Evolutionary conservation across 148 eudicot genomes (phyloP).

Genomic region (Silene conica): DNA sequence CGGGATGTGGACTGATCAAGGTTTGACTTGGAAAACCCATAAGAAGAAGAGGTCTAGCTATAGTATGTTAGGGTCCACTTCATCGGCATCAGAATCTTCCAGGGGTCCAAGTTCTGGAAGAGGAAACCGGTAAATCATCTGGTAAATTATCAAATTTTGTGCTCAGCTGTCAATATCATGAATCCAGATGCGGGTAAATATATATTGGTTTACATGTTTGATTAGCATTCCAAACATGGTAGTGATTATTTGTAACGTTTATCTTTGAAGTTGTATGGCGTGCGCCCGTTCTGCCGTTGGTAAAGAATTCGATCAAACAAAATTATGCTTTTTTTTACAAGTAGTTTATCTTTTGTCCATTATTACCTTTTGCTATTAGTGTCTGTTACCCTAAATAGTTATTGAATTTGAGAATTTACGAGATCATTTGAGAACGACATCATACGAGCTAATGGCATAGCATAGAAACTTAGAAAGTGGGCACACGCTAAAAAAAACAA

Average conservation of each 20-base stretch:
- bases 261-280: not conserved
- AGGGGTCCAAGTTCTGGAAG: conserved; percentile 29
- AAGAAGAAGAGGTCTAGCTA: conserved; percentile 77
- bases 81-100: conserved; percentile 24
- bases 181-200: not conserved
- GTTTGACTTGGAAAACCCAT: conserved; percentile 67
- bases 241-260: not conserved
- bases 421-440: too few relatives aligned
- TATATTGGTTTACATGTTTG: not conserved
- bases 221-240: conserved; percentile 7
- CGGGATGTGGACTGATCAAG: conserved; percentile 33
- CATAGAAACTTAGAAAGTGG: too few relatives aligned
- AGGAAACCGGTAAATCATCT: conserved; percentile 24
- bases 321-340: not conserved
- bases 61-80: conserved; percentile 24
- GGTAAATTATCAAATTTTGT: conserved; percentile 18
- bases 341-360: too few relatives aligned
- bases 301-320: not conserved
- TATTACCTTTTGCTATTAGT: too few relatives aligned
- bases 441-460: too few relatives aligned
- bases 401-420: too few relatives aligned
- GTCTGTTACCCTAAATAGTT: too few relatives aligned
- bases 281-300: not conserved
- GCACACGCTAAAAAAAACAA: too few relatives aligned
- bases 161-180: not conserved